Evolutionary conservation across 192 early-diverging fungal species (phyloP), one percentile per base, ranked within the genome.

Genomic region (Coemansia sp.): DNA sequence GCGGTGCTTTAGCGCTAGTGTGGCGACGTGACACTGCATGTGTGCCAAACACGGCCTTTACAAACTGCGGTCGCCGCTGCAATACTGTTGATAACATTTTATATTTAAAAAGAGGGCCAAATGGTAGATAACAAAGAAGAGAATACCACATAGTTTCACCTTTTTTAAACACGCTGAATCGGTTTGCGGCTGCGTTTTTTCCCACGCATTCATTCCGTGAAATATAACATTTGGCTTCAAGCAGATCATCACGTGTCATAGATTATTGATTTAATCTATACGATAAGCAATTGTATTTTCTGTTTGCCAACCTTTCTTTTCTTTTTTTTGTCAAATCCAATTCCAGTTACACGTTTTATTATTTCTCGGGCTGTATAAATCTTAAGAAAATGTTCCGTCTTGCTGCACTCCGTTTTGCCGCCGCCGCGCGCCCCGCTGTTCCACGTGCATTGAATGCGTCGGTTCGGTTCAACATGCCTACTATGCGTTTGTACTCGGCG

Each of bases 401-500:
- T 46, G 72, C 72, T n/a, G 62, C 72, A 17, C 49, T 68, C 22
- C 72, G 72, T 57, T 3, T 61, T 31, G 57, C 31, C 57, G 49
- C 65, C 23, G 49, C 44, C 21, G 44, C 50, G 26, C 28, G 22
- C 25, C 42, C 37, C 4, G 25, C 51, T 31, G 57, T 58, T 1
- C 40, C 62, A 1, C 44, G 21, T 7, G 53, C 40, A 12, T 55
- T 42, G 25, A 62, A 58, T 12, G 44, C 55, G 11, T 5, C 52
- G 0, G 11, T 7, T 38, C 15, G 62, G 11, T 34, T 64, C 7
- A 10, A 34, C 3, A 54, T 54, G 26, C 52, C 52, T 5, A 15
- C 15, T 12, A 63, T 75, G 46, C 90, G 93, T 65, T 84, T 84
- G 69, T 96, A 91, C 85, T 87, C 90, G 42, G 88, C 86, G 3